Evolutionary conservation across 495 filamentous ascomycete species (phyloP).

Genomic region (Delitschia confertaspora): DNA sequence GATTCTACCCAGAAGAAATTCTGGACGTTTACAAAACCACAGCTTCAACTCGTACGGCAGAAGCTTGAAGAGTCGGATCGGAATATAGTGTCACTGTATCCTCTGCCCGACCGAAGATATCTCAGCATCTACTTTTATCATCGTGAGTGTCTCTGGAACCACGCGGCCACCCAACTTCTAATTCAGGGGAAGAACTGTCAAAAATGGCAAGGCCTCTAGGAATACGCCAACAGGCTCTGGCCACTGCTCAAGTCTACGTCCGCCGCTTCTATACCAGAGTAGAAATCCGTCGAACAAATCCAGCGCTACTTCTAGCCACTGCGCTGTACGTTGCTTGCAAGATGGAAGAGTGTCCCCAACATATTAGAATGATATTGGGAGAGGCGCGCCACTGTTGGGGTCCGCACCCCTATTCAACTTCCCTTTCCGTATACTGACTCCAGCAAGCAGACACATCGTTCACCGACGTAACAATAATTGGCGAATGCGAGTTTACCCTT

Average conservation of each 20-base stretch:
- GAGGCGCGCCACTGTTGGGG: slow-evolving; percentile 86
- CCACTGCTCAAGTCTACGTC: slow-evolving; percentile 89
- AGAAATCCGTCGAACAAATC: slow-evolving; percentile 86
- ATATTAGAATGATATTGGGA: slow-evolving; percentile 77
- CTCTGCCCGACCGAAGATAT: slow-evolving; percentile 69
- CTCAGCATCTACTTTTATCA: slow-evolving; percentile 89
- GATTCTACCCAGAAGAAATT: slow-evolving; percentile 79
- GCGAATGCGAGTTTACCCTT: slow-evolving; percentile 92
- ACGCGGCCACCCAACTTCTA: neutral
- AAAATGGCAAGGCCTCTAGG: slow-evolving; percentile 69
- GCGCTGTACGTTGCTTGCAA: slow-evolving; percentile 95
- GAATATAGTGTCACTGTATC: slow-evolving; percentile 61
- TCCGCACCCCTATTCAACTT: slow-evolving; percentile 32
- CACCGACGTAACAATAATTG: slow-evolving; percentile 75
- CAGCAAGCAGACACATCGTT: slow-evolving; percentile 40
- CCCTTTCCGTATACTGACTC: slow-evolving; percentile 3
- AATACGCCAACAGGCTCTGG: slow-evolving; percentile 82
- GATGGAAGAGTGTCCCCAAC: slow-evolving; percentile 96
- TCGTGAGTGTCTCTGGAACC: slow-evolving; percentile 45
- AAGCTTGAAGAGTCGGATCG: slow-evolving; percentile 65
- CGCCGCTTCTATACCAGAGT: slow-evolving; percentile 89
- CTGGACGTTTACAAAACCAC: slow-evolving; percentile 82
- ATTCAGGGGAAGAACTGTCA: slow-evolving; percentile 53
- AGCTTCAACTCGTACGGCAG: slow-evolving; percentile 62
- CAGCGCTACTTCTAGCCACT: slow-evolving; percentile 82